Evolutionary conservation across 2,329 filamentous ascomycete species (phyloP).

Genomic region (Pseudogymnoascus sp.): DNA sequence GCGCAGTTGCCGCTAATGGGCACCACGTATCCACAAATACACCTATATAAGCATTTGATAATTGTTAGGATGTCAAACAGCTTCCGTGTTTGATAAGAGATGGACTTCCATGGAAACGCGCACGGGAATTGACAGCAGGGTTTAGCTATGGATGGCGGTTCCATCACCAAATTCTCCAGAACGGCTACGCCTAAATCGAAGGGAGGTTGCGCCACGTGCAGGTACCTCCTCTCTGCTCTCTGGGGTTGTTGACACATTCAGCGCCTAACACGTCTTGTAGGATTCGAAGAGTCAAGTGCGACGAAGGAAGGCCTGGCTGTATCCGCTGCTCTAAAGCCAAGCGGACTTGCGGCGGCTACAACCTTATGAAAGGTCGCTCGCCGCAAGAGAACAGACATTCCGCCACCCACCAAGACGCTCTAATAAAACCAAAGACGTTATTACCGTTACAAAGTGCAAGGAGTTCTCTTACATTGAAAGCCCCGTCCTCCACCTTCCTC

Average conservation of each 20-base stretch:
- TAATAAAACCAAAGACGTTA: slow-evolving; percentile 14
- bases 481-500: slow-evolving; percentile 31
- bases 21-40: background rate
- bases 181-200: background rate
- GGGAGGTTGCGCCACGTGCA: slow-evolving; percentile 6
- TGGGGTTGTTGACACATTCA: background rate
- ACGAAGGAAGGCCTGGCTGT: slow-evolving; percentile 54
- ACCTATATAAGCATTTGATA: slow-evolving; percentile 1
- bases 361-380: slow-evolving; percentile 3
- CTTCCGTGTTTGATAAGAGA: background rate
- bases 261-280: background rate
- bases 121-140: background rate
- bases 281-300: slow-evolving; percentile 50
- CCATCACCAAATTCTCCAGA: background rate
- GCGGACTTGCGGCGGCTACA: slow-evolving; percentile 53
- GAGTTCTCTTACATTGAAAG: slow-evolving; percentile 17
- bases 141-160: background rate
- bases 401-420: slow-evolving; percentile 12
- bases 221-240: background rate
- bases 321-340: slow-evolving; percentile 52
- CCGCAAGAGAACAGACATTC: background rate
- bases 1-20: background rate
- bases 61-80: background rate
- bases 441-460: slow-evolving; percentile 27
- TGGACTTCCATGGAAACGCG: background rate